Percentiles rank a stretch among this genome's conserved stretches.
Evolutionary conservation across 2,329 filamentous ascomycete genomes (phyloP).

Genomic region (Didymosphaeria variabile): DNA sequence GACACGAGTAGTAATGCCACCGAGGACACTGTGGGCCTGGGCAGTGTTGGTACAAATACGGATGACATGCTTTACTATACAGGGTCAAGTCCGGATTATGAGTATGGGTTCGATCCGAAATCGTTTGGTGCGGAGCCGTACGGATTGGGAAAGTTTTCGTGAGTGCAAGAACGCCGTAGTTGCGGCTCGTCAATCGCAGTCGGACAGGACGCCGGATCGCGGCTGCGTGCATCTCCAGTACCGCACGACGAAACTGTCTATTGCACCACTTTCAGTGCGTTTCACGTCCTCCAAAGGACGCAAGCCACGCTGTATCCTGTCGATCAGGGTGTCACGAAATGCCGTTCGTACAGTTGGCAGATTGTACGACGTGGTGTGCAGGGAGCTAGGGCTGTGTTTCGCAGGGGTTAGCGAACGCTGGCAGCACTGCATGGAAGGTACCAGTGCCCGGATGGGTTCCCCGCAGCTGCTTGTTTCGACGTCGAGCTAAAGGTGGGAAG

Average conservation of each 20-base stretch:
- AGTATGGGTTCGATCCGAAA: constrained; percentile 38
- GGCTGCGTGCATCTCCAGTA: constrained; percentile 20
- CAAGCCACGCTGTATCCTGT: too few species aligned
- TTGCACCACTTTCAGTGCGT: constrained; percentile 26
- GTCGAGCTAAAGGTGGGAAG: constrained; percentile 13
- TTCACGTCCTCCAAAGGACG: constrained; percentile 27
- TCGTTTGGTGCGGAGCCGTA: constrained; percentile 28
- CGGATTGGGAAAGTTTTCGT: constrained; percentile 24
- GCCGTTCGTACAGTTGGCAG: constrained; percentile 22
- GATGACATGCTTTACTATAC: constrained; percentile 35
- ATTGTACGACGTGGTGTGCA: constrained; percentile 17
- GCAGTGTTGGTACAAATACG: constrained; percentile 19
- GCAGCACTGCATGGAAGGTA: neutral
- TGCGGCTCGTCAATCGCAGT: neutral
- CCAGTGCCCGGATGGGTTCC: neutral
- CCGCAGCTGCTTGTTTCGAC: constrained; percentile 13
- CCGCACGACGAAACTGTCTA: constrained; percentile 28
- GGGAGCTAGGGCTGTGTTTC: constrained; percentile 27
- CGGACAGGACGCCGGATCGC: constrained; percentile 17
- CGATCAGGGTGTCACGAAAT: too few species aligned
- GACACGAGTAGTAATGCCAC: constrained; percentile 40
- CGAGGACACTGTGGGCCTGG: constrained; percentile 25
- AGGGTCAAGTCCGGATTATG: constrained; percentile 32
- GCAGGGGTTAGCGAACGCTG: constrained; percentile 30
- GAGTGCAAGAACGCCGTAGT: constrained; percentile 6